Evolutionary conservation across 2,329 filamentous ascomycete species (phyloP), one percentile per base, ranked within the genome.

Genomic region (Pseudopithomyces chartarum): DNA sequence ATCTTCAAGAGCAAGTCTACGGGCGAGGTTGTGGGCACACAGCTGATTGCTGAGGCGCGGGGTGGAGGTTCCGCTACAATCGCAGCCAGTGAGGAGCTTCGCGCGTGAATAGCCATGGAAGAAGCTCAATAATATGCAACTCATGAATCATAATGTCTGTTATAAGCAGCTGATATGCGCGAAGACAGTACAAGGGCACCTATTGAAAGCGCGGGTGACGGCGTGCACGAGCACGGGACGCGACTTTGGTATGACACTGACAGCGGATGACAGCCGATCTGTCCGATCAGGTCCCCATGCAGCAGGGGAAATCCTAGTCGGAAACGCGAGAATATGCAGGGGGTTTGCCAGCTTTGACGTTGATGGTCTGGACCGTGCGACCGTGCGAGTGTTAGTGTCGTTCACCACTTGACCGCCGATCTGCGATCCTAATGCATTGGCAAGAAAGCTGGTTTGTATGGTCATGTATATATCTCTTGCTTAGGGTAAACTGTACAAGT

Each of bases 31-130:
- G 75, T 83, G 8, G 78, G 78, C 48, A 82, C 84, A 20, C 78
- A 80, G 66, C 74, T 85, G 19, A 68, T 85, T 49, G 81, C 81
- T 42, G 83, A 85, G 69, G 76, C 78, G 4, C 76, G 80, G 60
- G 84, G 80, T 3, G 84, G 83, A 6, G 84, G 82, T 1, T 80
- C 74, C 2, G 83, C 81, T 54, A 83, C 79, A 3, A 80, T 86
- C 62, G 81, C 76, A 45, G 76, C 57, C n/a, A 61, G 43, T 22
- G 56, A 62, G 42, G 58, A 66, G 54, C 36, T 58, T 42, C 54
- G 52, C 48, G 20, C 53, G 44, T 63, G 52, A 55, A 12, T 22
- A 3, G 7, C 32, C 17, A 17, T 42, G 23, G 22, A 17, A n/a
- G 8, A 13, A 4, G 15, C 23, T 39, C 40, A 32, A 8, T 15